A percentile compares a stretch with the other conserved stretches of the same genome.
phyloP scores from a whole-genome alignment of 1,284 basidiomycete species.

The Xerocomus nothofagi region DNA sequence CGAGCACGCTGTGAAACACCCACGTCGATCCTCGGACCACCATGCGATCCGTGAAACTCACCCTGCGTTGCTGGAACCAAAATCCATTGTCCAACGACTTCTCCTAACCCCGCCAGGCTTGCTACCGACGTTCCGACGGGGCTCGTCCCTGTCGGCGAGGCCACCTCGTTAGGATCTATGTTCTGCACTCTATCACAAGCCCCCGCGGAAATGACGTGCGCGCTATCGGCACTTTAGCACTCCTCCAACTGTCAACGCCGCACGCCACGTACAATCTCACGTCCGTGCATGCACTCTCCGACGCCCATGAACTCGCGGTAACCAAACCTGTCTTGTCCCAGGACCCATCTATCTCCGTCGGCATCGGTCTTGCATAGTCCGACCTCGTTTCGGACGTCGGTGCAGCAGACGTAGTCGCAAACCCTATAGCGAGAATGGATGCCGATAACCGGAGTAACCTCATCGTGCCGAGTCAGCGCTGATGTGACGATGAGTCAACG shows the following conservation, averaged over 20 bases:
- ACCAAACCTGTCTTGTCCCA: constrained; percentile 9
- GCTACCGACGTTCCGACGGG: not conserved
- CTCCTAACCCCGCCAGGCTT: not conserved
- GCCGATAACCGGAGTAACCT: not conserved
- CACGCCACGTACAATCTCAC: constrained; percentile 18
- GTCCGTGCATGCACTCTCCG: not conserved
- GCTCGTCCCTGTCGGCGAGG: not conserved
- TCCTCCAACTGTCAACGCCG: not conserved
- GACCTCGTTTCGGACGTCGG: constrained; percentile 8
- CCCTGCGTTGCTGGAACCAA: constrained; percentile 11
- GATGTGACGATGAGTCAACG: not conserved
- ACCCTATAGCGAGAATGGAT: constrained; percentile 7
- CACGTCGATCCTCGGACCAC: constrained; percentile 4
- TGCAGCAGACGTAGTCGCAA: constrained; percentile 12
- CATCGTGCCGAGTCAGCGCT: constrained; percentile 10
- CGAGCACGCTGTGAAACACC: constrained; percentile 10
- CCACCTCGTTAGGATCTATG: not conserved
- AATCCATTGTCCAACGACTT: too few species aligned
- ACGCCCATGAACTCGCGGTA: constrained; percentile 3
- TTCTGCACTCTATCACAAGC: constrained; percentile 10
- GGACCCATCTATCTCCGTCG: constrained; percentile 15
- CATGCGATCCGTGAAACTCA: constrained; percentile 6
- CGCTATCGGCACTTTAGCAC: constrained; percentile 5
- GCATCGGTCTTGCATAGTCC: constrained; percentile 5
- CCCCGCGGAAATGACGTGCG: constrained; percentile 2